Evolutionary conservation across 192 early-diverging fungal species (phyloP).

Genomic region (Podila epigama): DNA sequence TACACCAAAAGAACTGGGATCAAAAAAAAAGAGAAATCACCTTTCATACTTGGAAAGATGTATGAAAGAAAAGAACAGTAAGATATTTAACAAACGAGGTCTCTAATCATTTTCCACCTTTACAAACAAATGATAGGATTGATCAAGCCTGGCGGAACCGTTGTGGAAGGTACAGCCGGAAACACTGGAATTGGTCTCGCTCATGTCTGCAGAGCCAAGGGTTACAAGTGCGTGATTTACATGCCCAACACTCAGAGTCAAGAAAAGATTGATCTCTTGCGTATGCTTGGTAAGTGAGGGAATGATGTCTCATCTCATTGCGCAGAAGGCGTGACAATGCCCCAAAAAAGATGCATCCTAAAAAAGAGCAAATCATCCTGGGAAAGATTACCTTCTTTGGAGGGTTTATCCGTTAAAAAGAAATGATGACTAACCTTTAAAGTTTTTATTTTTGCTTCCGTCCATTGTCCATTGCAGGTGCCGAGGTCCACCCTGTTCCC

Average conservation of each 20-base stretch:
- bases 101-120: neutral
- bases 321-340: too few species aligned
- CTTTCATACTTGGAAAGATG: neutral
- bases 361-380: too few species aligned
- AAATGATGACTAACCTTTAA: neutral
- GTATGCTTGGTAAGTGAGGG: conserved; percentile 73
- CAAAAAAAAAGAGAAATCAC: neutral
- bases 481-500: conserved; percentile 92
- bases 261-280: conserved; percentile 93
- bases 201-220: conserved; percentile 91
- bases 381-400: conserved; percentile 12
- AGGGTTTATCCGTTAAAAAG: neutral
- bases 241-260: conserved; percentile 98
- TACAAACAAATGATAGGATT: conserved; percentile 57
- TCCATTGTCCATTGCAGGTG: conserved; percentile 53
- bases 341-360: too few species aligned
- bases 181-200: conserved; percentile 98
- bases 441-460: neutral
- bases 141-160: conserved; percentile 86
- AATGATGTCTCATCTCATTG: neutral
- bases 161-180: conserved; percentile 86
- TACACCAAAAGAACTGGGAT: neutral
- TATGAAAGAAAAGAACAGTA: too few species aligned
- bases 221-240: conserved; percentile 95
- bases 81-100: too few species aligned